Conservation (phyloP, 2,329 filamentous ascomycete species). For the Zasmidium angulare region DNA sequence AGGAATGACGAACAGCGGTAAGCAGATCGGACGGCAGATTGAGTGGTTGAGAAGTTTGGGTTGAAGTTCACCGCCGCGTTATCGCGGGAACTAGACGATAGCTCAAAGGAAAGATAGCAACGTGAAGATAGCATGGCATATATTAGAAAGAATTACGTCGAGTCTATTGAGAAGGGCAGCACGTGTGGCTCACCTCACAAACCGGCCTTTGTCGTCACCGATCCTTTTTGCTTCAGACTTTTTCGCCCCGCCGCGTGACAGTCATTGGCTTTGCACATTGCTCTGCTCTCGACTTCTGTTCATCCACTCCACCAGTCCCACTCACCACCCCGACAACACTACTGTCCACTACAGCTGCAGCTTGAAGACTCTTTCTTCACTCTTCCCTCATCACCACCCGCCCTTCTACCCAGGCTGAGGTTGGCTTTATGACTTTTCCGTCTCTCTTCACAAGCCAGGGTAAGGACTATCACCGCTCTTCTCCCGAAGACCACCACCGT, state of each 20-base stretch:
- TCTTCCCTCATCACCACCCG: constrained; percentile 1
- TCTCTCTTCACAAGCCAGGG: constrained; percentile 8
- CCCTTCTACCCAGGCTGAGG: constrained; percentile 1
- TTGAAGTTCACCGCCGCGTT: background rate
- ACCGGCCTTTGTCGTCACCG: background rate
- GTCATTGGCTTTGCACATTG: background rate
- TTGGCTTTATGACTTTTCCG: constrained; percentile 10
- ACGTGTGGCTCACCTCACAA: background rate
- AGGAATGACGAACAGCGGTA: background rate
- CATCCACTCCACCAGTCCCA: background rate
- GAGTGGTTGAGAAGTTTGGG: background rate
- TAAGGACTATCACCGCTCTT: constrained; percentile 14
- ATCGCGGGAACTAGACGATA: background rate
- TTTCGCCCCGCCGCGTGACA: background rate
- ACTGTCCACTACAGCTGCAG: background rate
- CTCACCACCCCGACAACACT: background rate
- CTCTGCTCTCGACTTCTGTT: background rate
- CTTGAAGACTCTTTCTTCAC: background rate
- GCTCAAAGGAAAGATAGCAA: background rate
- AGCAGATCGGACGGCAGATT: background rate
- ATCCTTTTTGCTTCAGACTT: background rate
- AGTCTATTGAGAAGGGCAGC: no score
- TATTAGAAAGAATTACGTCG: background rate
- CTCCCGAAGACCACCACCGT: background rate
- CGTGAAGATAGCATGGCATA: no score